These are phyloP conservation scores for Trametopsis cervina DNA, from an alignment of 768 basidiomycete species.

Conservation along the genomic window DNA sequence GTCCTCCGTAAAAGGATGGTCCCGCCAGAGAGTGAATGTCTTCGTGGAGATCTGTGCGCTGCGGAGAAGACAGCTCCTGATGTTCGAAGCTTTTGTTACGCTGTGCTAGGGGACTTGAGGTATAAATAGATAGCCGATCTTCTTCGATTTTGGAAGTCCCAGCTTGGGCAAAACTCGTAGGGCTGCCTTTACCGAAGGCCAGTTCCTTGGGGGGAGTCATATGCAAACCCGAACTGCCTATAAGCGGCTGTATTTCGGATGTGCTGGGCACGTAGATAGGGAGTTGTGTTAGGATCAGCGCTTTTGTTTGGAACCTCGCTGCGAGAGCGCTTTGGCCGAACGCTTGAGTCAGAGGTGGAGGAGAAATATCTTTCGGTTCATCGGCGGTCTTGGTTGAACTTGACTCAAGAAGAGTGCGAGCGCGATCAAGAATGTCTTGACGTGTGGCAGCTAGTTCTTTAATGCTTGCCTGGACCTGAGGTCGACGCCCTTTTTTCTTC, in stretches of 20 bases:
- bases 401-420: constrained; percentile 26
- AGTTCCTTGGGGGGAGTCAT: constrained; percentile 13
- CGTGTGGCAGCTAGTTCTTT: constrained; percentile 42
- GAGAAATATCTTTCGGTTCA: not conserved
- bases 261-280: not conserved
- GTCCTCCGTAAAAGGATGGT: not conserved
- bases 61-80: not conserved
- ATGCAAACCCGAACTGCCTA: too few species aligned
- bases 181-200: constrained; percentile 12
- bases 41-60: not conserved
- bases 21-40: not conserved
- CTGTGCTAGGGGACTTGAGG: not conserved
- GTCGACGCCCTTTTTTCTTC: constrained; percentile 35
- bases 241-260: too few species aligned
- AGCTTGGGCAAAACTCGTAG: not conserved
- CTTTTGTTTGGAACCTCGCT: not conserved
- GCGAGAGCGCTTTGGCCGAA: constrained; percentile 28
- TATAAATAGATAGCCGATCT: too few species aligned
- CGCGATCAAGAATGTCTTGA: constrained; percentile 31
- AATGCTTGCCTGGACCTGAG: constrained; percentile 35
- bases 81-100: not conserved
- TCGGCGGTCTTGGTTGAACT: not conserved
- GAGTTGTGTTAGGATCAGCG: constrained; percentile 32
- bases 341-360: constrained; percentile 23
- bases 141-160: not conserved